Conservation (phyloP, 441 rosid genomes). For the Gossypium davidsonii region DNA sequence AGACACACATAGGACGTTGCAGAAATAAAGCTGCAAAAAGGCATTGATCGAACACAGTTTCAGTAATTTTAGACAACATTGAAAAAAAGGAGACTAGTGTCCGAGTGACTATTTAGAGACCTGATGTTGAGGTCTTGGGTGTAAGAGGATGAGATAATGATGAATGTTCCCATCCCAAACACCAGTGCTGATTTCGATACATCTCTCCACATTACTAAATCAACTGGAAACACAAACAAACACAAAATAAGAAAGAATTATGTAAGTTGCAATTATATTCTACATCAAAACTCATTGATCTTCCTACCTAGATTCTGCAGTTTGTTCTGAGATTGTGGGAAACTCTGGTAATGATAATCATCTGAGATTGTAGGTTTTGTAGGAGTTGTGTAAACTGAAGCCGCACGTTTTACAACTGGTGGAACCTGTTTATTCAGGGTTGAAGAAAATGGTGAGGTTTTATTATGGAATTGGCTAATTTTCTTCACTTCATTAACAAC, state of each 20-base stretch:
- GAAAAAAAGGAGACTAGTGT: constrained; percentile 9
- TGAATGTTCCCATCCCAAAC: constrained; percentile 69
- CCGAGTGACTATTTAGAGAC: constrained; percentile 16
- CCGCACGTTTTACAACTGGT: constrained; percentile 26
- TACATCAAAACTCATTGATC: background rate
- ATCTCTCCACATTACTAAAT: constrained; percentile 90
- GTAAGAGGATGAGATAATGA: constrained; percentile 70
- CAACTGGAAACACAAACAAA: constrained; percentile 44
- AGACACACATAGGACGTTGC: constrained; percentile 71
- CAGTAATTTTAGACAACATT: background rate
- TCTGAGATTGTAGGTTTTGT: constrained; percentile 11
- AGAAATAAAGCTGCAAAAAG: constrained; percentile 60
- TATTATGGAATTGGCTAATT: constrained; percentile 34
- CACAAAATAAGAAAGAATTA: background rate
- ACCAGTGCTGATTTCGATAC: constrained; percentile 62
- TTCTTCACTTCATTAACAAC: constrained; percentile 29
- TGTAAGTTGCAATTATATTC: background rate
- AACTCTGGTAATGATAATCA: constrained; percentile 26
- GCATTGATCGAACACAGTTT: constrained; percentile 5
- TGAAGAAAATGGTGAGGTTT: constrained; percentile 33
- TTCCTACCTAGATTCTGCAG: constrained; percentile 57
- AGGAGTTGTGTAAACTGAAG: constrained; percentile 24
- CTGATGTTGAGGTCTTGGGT: constrained; percentile 61
- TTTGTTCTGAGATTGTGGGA: constrained; percentile 49
- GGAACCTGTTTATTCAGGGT: constrained; percentile 7